These are phyloP conservation scores for Exophiala sp. DNA, from an alignment of 2,329 filamentous ascomycete genomes.

Conservation along the genomic window DNA sequence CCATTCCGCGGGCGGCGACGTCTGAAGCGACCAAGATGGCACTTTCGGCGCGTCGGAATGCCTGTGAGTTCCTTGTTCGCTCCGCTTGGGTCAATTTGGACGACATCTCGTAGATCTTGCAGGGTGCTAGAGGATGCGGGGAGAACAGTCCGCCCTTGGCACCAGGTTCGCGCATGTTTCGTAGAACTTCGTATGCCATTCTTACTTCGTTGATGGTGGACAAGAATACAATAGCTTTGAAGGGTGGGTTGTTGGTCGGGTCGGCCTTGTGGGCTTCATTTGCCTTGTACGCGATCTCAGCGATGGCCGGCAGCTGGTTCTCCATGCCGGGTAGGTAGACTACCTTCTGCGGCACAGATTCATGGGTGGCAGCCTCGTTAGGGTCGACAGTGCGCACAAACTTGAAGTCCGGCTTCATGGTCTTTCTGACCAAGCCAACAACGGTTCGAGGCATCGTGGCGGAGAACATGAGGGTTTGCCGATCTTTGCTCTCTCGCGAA, in stretches of 20 bases:
- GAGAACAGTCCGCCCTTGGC: slow-evolving; percentile 35
- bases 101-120: slow-evolving; percentile 57
- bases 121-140: slow-evolving; percentile 74
- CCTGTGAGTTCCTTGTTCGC: slow-evolving; percentile 64
- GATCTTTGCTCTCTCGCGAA: slow-evolving; percentile 49
- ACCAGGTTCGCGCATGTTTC: slow-evolving; percentile 44
- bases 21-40: slow-evolving; percentile 50
- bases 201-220: slow-evolving; percentile 71
- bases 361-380: slow-evolving; percentile 78
- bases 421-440: slow-evolving; percentile 67
- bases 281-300: slow-evolving; percentile 65
- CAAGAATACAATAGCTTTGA: slow-evolving; percentile 96
- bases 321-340: slow-evolving; percentile 63
- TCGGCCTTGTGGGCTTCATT: slow-evolving; percentile 37
- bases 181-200: slow-evolving; percentile 56
- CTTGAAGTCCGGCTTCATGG: slow-evolving; percentile 77
- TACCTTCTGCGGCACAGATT: slow-evolving; percentile 71
- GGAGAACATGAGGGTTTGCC: slow-evolving; percentile 92
- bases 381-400: slow-evolving; percentile 83
- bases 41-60: slow-evolving; percentile 56
- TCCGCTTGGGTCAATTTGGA: slow-evolving; percentile 64
- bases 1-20: slow-evolving; percentile 46
- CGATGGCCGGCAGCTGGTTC: slow-evolving; percentile 68
- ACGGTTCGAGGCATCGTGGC: slow-evolving; percentile 85
- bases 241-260: slow-evolving; percentile 50